Conservation (phyloP, 148 eudicot genomes). For the Amaranthus palmeri region DNA sequence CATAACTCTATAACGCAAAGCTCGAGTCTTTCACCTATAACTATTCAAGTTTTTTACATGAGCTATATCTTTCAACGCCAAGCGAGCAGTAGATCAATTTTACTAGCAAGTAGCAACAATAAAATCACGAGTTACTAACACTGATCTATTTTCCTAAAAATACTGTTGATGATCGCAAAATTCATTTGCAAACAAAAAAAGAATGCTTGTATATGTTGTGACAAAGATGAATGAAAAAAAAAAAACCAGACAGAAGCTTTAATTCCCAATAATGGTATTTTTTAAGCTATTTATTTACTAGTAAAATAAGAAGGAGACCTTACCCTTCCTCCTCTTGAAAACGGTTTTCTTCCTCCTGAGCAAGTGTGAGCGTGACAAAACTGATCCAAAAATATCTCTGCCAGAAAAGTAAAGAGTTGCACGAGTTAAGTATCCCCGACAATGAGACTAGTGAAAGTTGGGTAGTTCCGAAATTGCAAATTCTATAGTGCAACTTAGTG, state of each 20-base stretch:
- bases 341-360: constrained; percentile 59
- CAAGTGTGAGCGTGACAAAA: constrained; percentile 92
- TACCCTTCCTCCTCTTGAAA: constrained; percentile 75
- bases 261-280: neutral
- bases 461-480: neutral
- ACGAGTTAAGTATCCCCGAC: constrained; percentile 3
- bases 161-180: no score
- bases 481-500: neutral
- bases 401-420: constrained; percentile 7
- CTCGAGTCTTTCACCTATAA: neutral
- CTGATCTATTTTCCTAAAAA: neutral
- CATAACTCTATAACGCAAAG: neutral
- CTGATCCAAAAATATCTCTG: constrained; percentile 82
- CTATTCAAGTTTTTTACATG: neutral
- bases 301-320: constrained; percentile 19
- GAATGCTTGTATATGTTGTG: no score
- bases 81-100: neutral
- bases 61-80: neutral
- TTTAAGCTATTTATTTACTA: neutral
- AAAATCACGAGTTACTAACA: neutral
- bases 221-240: neutral
- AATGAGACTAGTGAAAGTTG: neutral
- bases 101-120: neutral
- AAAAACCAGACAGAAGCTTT: neutral
- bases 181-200: no score